Evolutionary conservation across 2,329 filamentous ascomycete species (phyloP), one percentile per base, ranked within the genome.

Genomic region (Aureobasidium sp.): DNA sequence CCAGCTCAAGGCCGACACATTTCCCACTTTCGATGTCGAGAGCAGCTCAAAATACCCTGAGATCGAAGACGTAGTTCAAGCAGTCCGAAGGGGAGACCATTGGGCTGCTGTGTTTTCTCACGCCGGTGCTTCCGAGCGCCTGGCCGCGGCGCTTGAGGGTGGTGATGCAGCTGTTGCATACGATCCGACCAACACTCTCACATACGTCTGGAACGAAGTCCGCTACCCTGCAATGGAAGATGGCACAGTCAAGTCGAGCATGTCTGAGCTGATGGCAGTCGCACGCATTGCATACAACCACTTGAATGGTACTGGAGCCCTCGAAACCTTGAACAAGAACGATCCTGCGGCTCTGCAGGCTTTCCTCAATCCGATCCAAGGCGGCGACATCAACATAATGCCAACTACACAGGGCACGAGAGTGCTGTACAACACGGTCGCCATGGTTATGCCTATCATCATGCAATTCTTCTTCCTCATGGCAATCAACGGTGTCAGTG

Each of bases 381-480:
- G 70, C 4, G 55, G 59, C 4, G 61, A 59, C 2, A 56, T 65
- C 41, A 69, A 76, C 57, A 64, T 75, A 49, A 67, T 72, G 51
- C 62, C 67, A 0, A 74, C 72, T 0, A 52, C 62, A 0, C 71
- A 76, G 56, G 71, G 71, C 3, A 66, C 70, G 1, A 61, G 70
- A 1, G 59, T 72, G 0, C 64, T 75, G 48, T 73, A 74, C 61
- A 76, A 75, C 57, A 75, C 71, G 0, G 59, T 74, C 6, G 64
- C 68, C 3, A 68, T 75, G 48, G 70, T 74, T 41, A 63, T 76
- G 27, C 68, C 73, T n/a, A 59, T 76, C 10, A 68, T 76, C 29
- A 69, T 72, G 53, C 69, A 76, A 56, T 76, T 76, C 63, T 75
- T 76, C 65, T 76, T 70, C 57, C 61, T 76, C 11, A 66, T 71